Percentiles rank a stretch among this genome's conserved stretches.
Evolutionary conservation across 768 basidiomycete species (phyloP).

Genomic region (Lactarius akahatsu): DNA sequence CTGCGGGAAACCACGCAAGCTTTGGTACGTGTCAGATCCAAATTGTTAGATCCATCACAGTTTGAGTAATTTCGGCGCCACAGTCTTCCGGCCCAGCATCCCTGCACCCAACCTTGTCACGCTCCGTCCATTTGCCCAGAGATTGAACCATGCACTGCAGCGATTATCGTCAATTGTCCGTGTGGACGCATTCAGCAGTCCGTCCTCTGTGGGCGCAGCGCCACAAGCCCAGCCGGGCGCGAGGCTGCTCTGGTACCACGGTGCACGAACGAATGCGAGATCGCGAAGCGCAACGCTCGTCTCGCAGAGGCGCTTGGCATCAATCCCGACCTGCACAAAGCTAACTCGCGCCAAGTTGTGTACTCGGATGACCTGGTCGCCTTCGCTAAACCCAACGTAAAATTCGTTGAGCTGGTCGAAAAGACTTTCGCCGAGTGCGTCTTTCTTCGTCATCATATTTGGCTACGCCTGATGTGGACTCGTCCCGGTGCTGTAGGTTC

Average conservation of each 20-base stretch:
- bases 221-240: constrained; percentile 46
- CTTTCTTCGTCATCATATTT: constrained; percentile 27
- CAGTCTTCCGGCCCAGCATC: constrained; percentile 69
- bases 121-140: constrained; percentile 86
- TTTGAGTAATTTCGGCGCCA: not conserved
- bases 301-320: constrained; percentile 94
- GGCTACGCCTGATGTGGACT: constrained; percentile 13
- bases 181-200: constrained; percentile 81
- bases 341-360: constrained; percentile 39
- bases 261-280: constrained; percentile 80
- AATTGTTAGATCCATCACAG: constrained; percentile 20
- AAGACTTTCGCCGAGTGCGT: constrained; percentile 76
- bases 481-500: constrained; percentile 47
- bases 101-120: constrained; percentile 79
- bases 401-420: constrained; percentile 74
- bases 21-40: constrained; percentile 55
- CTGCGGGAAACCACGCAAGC: constrained; percentile 85
- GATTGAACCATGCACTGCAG: constrained; percentile 67
- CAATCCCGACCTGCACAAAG: constrained; percentile 48
- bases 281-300: constrained; percentile 83
- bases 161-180: constrained; percentile 69
- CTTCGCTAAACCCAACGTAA: constrained; percentile 59
- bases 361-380: constrained; percentile 64
- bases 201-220: constrained; percentile 65
- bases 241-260: constrained; percentile 49